Evolutionary conservation across 305 asterid genomes (phyloP), one percentile per base, ranked within the genome.

Genomic region (Galium porrigens): DNA sequence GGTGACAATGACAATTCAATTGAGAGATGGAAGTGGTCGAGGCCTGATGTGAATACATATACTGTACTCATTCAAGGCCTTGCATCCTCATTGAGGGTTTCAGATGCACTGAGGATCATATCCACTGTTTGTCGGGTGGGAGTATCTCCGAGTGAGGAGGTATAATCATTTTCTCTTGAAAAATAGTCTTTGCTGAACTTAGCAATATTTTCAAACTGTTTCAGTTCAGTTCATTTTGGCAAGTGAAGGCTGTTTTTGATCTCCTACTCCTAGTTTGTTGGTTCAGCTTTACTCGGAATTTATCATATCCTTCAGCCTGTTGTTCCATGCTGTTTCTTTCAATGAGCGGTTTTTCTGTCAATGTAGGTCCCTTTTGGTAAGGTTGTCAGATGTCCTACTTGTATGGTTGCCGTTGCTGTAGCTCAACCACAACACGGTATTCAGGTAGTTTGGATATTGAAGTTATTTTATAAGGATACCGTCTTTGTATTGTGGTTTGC

Each of bases 381-480:
- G 77, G 94, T 92, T 46, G 92, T 92, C 67, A 75, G 85, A 58
- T 92, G 98, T 83, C 96, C 96, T 32, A 84, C 79, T 78, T 89
- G 98, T 76, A 79, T 76, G 85, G 71, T 87, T 74, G 90, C 96
- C 25, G 76, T 84, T 62, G 81, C 90, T 60, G 98, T 91, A 17
- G 84, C 95, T 73, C 98, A 89, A 77, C 98, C 96, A 63, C 98
- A 89, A 73, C 85, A 92, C 78, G 97, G 98, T 67, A 72, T 85
- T 82, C 96, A 92, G 96, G 98, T 76, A 85, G 56, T 41, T 8
- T 41, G 83, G 76, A 67, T 1, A 65, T 57, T 25, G 63, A 36
- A 62, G 56, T 11, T 41, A 8, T 46, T 4, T 15, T n/a, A 46
- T 2, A 6, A 8, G 1, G 2, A n/a, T 48, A 7, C 54, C 54